phyloP scores from a whole-genome alignment of 495 filamentous ascomycete species.

The Chaetomium fimeti region DNA sequence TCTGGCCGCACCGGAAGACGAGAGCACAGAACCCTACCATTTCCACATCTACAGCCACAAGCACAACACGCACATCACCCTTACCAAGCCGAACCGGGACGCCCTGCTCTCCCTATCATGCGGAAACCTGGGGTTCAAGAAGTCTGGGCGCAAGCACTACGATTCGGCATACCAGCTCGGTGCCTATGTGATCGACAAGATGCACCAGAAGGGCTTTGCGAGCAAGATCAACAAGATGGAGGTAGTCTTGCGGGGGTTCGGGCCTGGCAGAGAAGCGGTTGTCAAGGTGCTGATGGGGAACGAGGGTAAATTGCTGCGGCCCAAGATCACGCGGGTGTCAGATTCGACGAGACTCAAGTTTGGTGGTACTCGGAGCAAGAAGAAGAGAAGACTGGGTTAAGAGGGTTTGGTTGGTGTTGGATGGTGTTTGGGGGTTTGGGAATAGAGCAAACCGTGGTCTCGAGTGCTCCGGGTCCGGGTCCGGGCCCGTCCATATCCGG shows the following conservation, averaged over 20 bases:
- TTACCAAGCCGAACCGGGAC: constrained; percentile 75
- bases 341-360: constrained; percentile 91
- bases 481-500: neutral
- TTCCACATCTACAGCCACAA: constrained; percentile 82
- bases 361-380: constrained; percentile 84
- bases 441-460: neutral
- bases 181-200: constrained; percentile 70
- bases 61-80: constrained; percentile 91
- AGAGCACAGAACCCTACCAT: constrained; percentile 61
- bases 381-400: constrained; percentile 76
- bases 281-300: constrained; percentile 81
- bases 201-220: constrained; percentile 69
- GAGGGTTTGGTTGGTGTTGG: neutral
- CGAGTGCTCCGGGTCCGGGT: neutral
- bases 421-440: neutral
- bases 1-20: constrained; percentile 23
- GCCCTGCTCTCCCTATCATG: constrained; percentile 70
- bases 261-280: constrained; percentile 79
- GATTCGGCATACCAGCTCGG: constrained; percentile 93
- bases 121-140: constrained; percentile 84
- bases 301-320: constrained; percentile 72
- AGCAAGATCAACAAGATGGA: constrained; percentile 65
- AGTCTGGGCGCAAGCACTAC: constrained; percentile 71
- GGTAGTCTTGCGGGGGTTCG: constrained; percentile 79
- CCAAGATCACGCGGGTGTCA: constrained; percentile 68